These are phyloP conservation scores for Chaetomium sp. DNA, from an alignment of 2,329 filamentous ascomycete genomes.

Conservation along the genomic window DNA sequence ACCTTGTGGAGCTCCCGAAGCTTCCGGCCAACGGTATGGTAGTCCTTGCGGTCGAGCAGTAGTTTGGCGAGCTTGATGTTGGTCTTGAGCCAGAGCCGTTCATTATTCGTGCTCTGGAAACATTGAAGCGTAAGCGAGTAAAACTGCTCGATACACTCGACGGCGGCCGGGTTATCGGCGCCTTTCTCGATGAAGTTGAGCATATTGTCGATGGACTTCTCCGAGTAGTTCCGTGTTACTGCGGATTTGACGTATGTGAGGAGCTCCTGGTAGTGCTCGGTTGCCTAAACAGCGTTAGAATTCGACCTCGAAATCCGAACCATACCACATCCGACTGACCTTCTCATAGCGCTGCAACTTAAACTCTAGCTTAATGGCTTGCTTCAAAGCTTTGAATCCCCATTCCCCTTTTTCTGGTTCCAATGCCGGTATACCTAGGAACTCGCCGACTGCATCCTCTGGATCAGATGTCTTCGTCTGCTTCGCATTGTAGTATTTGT, in stretches of 20 bases:
- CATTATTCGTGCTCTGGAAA: constrained; percentile 96
- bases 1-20: constrained; percentile 81
- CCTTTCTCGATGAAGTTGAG: constrained; percentile 95
- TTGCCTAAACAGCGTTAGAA: constrained; percentile 51
- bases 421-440: constrained; percentile 75
- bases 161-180: constrained; percentile 63
- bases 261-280: constrained; percentile 88
- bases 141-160: constrained; percentile 85
- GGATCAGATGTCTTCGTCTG: constrained; percentile 86
- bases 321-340: constrained; percentile 38
- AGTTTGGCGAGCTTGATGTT: constrained; percentile 94
- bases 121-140: constrained; percentile 90
- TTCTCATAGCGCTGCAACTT: constrained; percentile 82
- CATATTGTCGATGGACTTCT: constrained; percentile 99
- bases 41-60: constrained; percentile 87
- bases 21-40: constrained; percentile 71
- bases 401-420: constrained; percentile 94
- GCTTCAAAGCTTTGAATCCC: constrained; percentile 97
- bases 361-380: constrained; percentile 96
- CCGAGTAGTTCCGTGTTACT: constrained; percentile 95
- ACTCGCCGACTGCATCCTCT: constrained; percentile 83
- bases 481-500: constrained; percentile 99
- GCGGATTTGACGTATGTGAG: constrained; percentile 96
- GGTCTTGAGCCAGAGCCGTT: constrained; percentile 94
- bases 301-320: too few species aligned